Conservation (phyloP, 805 yeast genomes). For the Candida nemodendra region DNA sequence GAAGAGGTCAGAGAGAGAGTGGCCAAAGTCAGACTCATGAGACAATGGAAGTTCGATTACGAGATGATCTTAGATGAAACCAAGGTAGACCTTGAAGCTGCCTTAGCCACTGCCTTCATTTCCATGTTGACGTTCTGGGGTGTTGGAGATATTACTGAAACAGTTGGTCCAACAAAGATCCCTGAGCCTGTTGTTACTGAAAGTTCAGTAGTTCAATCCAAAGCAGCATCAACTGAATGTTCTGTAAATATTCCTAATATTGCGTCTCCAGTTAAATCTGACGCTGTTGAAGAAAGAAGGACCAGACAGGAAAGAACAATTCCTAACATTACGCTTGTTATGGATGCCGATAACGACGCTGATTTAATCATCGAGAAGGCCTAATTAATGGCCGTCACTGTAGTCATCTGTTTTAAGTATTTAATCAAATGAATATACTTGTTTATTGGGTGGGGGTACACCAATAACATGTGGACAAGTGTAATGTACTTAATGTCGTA, state of each 20-base stretch:
- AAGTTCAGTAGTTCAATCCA: background rate
- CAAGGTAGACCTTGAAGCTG: slow-evolving; percentile 49
- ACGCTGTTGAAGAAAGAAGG: slow-evolving; percentile 9
- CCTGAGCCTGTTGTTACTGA: slow-evolving; percentile 11
- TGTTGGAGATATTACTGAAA: slow-evolving; percentile 49
- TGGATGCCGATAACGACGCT: slow-evolving; percentile 31
- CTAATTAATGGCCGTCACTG: slow-evolving; percentile 6
- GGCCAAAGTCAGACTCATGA: slow-evolving; percentile 54
- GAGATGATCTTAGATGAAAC: slow-evolving; percentile 51
- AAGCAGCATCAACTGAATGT: slow-evolving; percentile 3
- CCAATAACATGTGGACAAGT: slow-evolving; percentile 1
- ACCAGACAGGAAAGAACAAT: slow-evolving; percentile 4
- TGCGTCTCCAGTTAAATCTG: slow-evolving; percentile 9
- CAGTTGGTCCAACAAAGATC: slow-evolving; percentile 49
- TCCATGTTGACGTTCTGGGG: slow-evolving; percentile 73
- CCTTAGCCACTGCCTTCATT: slow-evolving; percentile 58
- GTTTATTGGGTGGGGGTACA: slow-evolving; percentile 10
- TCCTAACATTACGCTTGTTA: slow-evolving; percentile 30
- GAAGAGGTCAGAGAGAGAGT: slow-evolving; percentile 55
- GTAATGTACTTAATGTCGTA: background rate
- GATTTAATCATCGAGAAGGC: slow-evolving; percentile 33
- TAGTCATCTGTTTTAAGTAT: background rate
- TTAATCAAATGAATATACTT: background rate
- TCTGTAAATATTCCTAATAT: slow-evolving; percentile 3
- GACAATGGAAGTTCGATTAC: slow-evolving; percentile 59